Base-by-base conservation (phyloP, 768 basidiomycete genomes). In the Termitomyces sp. region DNA sequence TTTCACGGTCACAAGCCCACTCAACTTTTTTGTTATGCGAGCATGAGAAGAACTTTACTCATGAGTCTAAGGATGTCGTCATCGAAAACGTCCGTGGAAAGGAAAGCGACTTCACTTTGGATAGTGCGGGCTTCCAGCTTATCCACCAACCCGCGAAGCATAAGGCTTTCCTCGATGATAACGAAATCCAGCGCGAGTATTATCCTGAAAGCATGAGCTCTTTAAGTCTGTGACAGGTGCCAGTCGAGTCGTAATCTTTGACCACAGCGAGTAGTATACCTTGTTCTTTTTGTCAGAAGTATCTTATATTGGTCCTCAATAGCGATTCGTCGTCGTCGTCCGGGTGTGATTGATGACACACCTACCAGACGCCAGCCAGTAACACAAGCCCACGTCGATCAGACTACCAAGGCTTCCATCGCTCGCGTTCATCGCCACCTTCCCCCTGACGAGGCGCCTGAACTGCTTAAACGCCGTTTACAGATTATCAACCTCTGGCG, bases 161-260 rank as follows among this genome's bases (percentile, higher is more conserved):
- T 62, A 78, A 69, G 7, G 59, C 73, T 0, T 87, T 87, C 68
- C 57, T 58, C 0, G 72, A 80, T 57, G 82, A 85, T 41, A 77
- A 75, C 10, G 78, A 78, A n/a, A 77, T 88, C 35, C 62, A 74
- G 62, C 62, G 60, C 43, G 81, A 80, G 49, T 88, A 89, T 65
- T 87, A 86, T 62, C 77, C 79, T 0, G 86, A 88, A 68, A 81
- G 80, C 62, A 71, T 76, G 80, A 81, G 63, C 71, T 86, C 42
- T 66, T 87, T 42, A 86, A 87, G 72, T 66, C 80, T 57, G 54
- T 82, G 10, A 85, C 85, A 0, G 84, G 86, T 3, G 86, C 86
- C 0, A 80, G 73, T 61, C 72, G 75, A 25, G 82, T 84, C 10
- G 79, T 70, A 7, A 46, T 86, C 14, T 88, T 87, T 61, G 84